A percentile compares a stretch with the other conserved stretches of the same genome.
Conservation (phyloP, 805 yeast species). For the Tetrapisispora namnaoensis region DNA sequence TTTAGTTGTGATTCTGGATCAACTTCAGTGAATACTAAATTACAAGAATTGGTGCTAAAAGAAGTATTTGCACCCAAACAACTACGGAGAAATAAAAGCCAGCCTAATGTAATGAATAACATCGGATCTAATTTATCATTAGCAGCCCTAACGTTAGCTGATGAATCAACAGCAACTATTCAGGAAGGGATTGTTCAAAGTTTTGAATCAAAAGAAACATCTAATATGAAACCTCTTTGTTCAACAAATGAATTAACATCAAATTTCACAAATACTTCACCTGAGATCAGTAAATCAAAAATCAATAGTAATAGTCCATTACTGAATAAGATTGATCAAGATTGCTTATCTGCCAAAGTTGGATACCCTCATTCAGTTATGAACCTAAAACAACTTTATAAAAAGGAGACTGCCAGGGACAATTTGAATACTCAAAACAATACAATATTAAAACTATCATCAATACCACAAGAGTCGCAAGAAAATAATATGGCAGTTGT, state of each 20-base stretch:
- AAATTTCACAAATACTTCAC: not conserved
- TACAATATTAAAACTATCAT: not conserved
- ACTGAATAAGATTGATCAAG: slow-evolving; percentile 16
- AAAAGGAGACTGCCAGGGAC: slow-evolving; percentile 20
- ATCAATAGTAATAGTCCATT: slow-evolving; percentile 11
- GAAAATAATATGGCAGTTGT: not conserved
- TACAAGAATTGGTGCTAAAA: slow-evolving; percentile 59
- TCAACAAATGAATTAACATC: no score
- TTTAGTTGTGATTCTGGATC: slow-evolving; percentile 30
- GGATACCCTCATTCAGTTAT: slow-evolving; percentile 24
- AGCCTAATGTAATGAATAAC: not conserved
- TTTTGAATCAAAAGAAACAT: not conserved
- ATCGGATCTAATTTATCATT: not conserved
- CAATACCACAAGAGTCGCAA: not conserved
- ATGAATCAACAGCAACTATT: not conserved
- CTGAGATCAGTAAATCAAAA: not conserved
- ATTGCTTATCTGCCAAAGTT: slow-evolving; percentile 20
- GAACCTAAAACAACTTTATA: slow-evolving; percentile 25
- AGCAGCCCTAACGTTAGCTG: not conserved
- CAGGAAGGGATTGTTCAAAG: not conserved
- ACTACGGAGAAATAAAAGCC: slow-evolving; percentile 4
- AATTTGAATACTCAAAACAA: slow-evolving; percentile 6
- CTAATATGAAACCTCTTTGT: no score
- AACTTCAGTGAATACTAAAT: slow-evolving; percentile 58
- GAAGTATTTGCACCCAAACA: slow-evolving; percentile 50